These are phyloP conservation scores for Emergomyces orientalis DNA, from an alignment of 2,329 filamentous ascomycete genomes.

Conservation along the genomic window DNA sequence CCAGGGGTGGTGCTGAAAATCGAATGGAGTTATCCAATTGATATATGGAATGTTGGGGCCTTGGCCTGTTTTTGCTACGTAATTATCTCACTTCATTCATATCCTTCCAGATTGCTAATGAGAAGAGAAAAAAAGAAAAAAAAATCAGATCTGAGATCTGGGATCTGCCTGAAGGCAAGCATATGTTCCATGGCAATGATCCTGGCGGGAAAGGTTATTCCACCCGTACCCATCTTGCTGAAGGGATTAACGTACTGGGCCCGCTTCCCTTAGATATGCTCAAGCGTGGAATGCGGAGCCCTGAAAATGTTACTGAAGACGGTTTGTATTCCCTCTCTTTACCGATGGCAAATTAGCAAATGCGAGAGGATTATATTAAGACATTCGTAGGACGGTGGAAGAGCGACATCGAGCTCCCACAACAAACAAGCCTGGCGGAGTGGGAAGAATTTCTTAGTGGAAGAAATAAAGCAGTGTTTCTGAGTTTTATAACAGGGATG, in stretches of 20 bases:
- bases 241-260: conserved; percentile 38
- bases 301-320: conserved; percentile 35
- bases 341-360: neutral
- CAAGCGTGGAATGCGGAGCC: conserved; percentile 23
- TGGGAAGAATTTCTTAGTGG: conserved; percentile 17
- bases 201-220: conserved; percentile 29
- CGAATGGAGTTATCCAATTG: conserved; percentile 39
- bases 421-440: conserved; percentile 12
- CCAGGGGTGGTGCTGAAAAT: conserved; percentile 40
- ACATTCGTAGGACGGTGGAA: conserved; percentile 18
- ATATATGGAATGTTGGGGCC: conserved; percentile 45
- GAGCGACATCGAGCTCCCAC: conserved; percentile 16
- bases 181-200: conserved; percentile 37
- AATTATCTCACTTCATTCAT: neutral
- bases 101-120: conserved; percentile 5
- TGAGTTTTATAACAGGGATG: conserved; percentile 16
- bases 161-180: conserved; percentile 40
- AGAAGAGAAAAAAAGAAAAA: neutral
- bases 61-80: conserved; percentile 32
- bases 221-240: conserved; percentile 37
- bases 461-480: conserved; percentile 7
- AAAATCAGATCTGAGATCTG: too few relatives aligned
- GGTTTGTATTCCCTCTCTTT: conserved; percentile 21
- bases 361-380: conserved; percentile 13
- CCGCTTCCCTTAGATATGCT: conserved; percentile 33